Evolutionary conservation across 2,329 filamentous ascomycete species (phyloP), one percentile per base, ranked within the genome.

Genomic region (Xylogone sp.): DNA sequence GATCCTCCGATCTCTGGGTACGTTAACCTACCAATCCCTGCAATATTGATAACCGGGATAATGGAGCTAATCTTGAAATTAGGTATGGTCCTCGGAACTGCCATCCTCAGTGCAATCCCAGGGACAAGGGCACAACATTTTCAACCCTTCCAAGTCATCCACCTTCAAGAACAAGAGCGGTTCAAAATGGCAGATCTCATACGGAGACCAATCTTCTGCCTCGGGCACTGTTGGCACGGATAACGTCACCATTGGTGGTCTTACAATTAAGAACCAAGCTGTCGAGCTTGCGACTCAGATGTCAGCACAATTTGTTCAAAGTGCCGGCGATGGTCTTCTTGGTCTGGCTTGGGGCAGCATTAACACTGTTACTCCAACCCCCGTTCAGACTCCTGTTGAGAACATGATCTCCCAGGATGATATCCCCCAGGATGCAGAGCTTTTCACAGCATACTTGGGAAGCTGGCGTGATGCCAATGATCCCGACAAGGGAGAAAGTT

Each of bases 1-100:
- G 85, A 19, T 87, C 83, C 10, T 77, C 84, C 19, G 86, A 89
- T 70, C 73, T 87, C 20, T 89, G 84, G 86, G 79, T 83, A 70
- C 59, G 73, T 56, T 47, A 4, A 42, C 18, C 20, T 42, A 16
- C n/a, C 22, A 22, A 24, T 43, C 27, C 16, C 45, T 10, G 22
- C 39, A 24, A 39, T 21, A 29, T 43, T 29, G 8, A 39, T 5
- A n/a, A n/a, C n/a, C n/a, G n/a, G n/a, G n/a, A 16, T 5, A 39
- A 39, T 31, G 19, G n/a, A 46, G n/a, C 53, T 60, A 52, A 62
- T 22, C 20, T 12, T 24, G 1, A 12, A 1, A 46, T 16, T 58
- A 81, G 79, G 69, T 82, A 49, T 81, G 78, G 69, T 83, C 80
- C 12, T 78, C 75, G 6, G 69, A 75, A 45, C 68, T 82, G 9